Evolutionary conservation across 2,329 filamentous ascomycete species (phyloP), one percentile per base, ranked within the genome.

Genomic region (Chaetomium olivaceum): DNA sequence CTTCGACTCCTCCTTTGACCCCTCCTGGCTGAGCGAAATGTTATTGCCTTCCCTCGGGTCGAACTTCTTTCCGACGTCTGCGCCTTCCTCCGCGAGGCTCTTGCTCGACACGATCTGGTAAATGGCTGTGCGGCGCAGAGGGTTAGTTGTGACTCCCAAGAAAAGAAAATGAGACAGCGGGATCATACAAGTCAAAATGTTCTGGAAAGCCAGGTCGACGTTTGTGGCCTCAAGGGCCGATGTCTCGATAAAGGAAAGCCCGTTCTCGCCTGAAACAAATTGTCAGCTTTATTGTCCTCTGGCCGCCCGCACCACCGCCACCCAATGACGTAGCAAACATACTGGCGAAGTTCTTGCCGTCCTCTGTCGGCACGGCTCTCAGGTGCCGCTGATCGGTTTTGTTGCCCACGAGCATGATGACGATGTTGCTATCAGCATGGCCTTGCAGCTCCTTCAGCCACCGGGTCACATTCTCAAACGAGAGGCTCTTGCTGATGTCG

Each of bases 381-480:
- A 99, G 85, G 82, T 99, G 95, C 81, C 93, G 91, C 90, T 98
- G 91, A 96, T 99, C 95, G 80, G 93, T 98, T 91, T 99, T 99
- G 89, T 99, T 99, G 80, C 95, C 95, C 64, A 98, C 95, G 75
- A 99, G 85, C 95, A 99, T 99, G 79, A 99, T 99, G 75, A 99
- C 93, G 75, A 98, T 97, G 83, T 98, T 98, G 75, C 93, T 93
- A 79, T 99, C 95, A 74, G 95, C 95, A 80, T 99, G 93, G 77
- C 97, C 95, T 75, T 95, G 89, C 77, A 99, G 86, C 85, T 99
- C 95, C 84, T 98, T 99, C 83, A 99, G 83, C 95, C 95, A 99
- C 82, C 96, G 88, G 72, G 93, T 97, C 76, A 99, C 95, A 79
- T 98, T 98, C 82, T 98, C 94, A 80, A 97, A 98, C 72, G 95